phyloP scores from a whole-genome alignment of 2,329 filamentous ascomycete species.

The Fusarium secorum region DNA sequence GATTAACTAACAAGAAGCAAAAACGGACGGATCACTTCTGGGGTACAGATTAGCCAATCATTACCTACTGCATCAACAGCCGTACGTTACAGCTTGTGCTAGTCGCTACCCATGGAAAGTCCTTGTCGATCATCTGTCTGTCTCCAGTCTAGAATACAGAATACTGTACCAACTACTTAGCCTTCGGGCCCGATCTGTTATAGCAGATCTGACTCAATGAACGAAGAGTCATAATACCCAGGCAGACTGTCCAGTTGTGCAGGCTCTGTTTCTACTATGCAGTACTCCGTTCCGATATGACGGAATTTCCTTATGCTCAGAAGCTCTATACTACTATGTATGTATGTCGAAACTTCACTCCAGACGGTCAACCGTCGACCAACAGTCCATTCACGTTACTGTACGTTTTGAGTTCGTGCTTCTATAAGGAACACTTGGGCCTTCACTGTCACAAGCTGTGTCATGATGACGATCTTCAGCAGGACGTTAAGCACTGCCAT shows the following conservation, averaged over 20 bases:
- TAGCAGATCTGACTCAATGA: background rate
- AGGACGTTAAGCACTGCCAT: background rate
- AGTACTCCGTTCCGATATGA: background rate
- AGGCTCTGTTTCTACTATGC: background rate
- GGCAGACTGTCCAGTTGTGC: background rate
- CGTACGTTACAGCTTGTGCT: conserved; percentile 23
- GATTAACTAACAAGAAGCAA: background rate
- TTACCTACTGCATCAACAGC: conserved; percentile 14
- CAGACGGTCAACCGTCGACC: background rate
- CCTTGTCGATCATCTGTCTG: conserved; percentile 32
- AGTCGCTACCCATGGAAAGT: conserved; percentile 26
- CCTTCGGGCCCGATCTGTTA: background rate
- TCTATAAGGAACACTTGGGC: background rate
- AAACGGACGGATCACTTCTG: background rate
- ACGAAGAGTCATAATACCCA: background rate
- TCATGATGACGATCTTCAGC: conserved; percentile 8
- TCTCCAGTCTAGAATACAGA: background rate
- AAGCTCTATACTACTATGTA: background rate
- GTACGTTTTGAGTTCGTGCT: background rate
- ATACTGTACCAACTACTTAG: background rate
- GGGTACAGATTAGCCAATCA: conserved; percentile 9
- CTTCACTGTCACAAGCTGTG: background rate
- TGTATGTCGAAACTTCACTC: background rate
- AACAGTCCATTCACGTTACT: background rate
- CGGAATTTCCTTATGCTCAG: background rate